Evolutionary conservation across 2,329 filamentous ascomycete species (phyloP).

Genomic region (Helotiales sp.): DNA sequence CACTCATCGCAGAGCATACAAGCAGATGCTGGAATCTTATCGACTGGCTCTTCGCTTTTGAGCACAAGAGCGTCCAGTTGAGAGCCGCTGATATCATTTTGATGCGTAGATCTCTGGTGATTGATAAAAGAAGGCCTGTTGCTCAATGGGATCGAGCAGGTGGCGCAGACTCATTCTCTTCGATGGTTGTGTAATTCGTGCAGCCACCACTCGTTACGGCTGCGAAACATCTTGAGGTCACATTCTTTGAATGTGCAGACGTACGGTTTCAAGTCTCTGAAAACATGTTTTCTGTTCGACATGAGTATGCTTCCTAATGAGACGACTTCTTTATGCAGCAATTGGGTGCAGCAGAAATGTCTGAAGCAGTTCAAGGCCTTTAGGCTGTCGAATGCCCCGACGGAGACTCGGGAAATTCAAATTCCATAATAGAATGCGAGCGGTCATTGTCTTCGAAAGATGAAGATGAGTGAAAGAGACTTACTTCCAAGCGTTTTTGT

Average conservation of each 20-base stretch:
- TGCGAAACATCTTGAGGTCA: slow-evolving; percentile 31
- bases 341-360: neutral
- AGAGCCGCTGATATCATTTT: slow-evolving; percentile 4
- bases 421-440: neutral
- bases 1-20: slow-evolving; percentile 37
- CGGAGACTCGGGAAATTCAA: neutral
- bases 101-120: slow-evolving; percentile 19
- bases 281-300: slow-evolving; percentile 31
- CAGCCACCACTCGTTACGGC: slow-evolving; percentile 34
- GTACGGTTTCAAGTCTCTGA: slow-evolving; percentile 37
- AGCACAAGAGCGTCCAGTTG: slow-evolving; percentile 27
- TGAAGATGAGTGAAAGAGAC: neutral
- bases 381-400: too few relatives aligned
- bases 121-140: slow-evolving; percentile 12
- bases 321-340: neutral
- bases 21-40: slow-evolving; percentile 23
- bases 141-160: slow-evolving; percentile 20
- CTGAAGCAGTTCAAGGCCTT: too few relatives aligned
- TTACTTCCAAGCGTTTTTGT: slow-evolving; percentile 26
- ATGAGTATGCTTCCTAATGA: too few relatives aligned
- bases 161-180: slow-evolving; percentile 29
- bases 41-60: slow-evolving; percentile 26
- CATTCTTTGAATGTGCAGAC: slow-evolving; percentile 38
- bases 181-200: slow-evolving; percentile 36
- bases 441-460: neutral